Base-by-base conservation (phyloP, 75 land plant species). In the Pinus albicaulis region DNA sequence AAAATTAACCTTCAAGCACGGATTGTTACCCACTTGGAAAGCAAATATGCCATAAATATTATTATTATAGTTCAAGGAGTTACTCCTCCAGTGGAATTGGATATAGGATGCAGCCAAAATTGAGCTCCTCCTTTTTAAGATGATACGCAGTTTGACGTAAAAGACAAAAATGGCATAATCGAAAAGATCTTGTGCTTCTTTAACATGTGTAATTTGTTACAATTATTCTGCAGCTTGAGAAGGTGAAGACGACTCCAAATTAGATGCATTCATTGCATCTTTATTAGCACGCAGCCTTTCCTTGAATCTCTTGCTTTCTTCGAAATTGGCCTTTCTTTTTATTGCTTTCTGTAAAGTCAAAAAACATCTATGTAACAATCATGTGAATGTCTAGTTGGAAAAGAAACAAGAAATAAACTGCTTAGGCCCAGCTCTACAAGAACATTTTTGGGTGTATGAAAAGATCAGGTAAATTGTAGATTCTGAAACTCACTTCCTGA, bases 291-390 rank as follows among this genome's bases (percentile, higher is more conserved):
- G 64, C 36, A 94, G 80, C 62, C 83, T 88, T 76, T 94, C 95
- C 76, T 89, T 86, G 55, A 87, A 73, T 64, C 81, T 85, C 78
- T 89, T 92, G 79, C 95, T 92, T 82, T 89, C 81, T 68, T 95
- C 93, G 73, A 92, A 92, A 75, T 95, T 92, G 11, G 84, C 88
- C 72, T 92, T 95, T 56, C 93, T 80, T 83, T 90, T 95, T 76
- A 90, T 52, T 53, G 82, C 91, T 48, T 48, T 48, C 53, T 48
- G 11, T 48, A 48, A 48, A 48, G 53, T 11, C 58, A 55, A 34
- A 16, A 19, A 34, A 23, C 63, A 15, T 20, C 25, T 5, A 34
- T 36, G 16, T 73, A 16, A 48, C n/a, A 41, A 76, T 63, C 16
- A 61, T 24, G 25, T 61, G 25, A 61, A n/a, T 22, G 64, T 24